phyloP scores from a whole-genome alignment of 306 rosid genomes.

The Sicyos edulis region DNA sequence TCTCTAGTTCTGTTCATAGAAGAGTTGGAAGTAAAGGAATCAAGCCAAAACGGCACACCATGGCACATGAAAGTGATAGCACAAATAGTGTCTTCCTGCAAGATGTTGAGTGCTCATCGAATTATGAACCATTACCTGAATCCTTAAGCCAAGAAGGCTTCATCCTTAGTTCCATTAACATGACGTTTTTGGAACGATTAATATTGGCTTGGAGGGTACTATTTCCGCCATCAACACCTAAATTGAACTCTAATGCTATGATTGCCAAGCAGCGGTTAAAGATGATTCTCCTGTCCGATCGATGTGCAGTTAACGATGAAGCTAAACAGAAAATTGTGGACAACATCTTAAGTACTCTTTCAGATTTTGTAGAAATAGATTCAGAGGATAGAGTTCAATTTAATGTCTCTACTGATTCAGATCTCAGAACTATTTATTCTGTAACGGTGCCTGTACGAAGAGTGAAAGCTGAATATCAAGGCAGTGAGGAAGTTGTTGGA shows the following conservation, averaged over 20 bases:
- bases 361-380: conserved; percentile 90
- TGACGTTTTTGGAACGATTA: conserved; percentile 74
- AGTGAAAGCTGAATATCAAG: conserved; percentile 80
- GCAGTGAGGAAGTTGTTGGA: conserved; percentile 46
- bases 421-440: conserved; percentile 81
- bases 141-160: conserved; percentile 54
- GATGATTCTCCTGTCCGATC: conserved; percentile 84
- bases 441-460: conserved; percentile 88
- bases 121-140: conserved; percentile 37
- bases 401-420: conserved; percentile 77
- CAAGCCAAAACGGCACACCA: conserved; percentile 9
- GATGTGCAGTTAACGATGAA: conserved; percentile 86
- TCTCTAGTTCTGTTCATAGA: not conserved
- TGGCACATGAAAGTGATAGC: conserved; percentile 35
- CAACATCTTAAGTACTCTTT: conserved; percentile 63
- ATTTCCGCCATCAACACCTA: conserved; percentile 57
- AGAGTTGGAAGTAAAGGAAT: conserved; percentile 7
- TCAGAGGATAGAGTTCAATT: conserved; percentile 85
- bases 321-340: conserved; percentile 73
- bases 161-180: conserved; percentile 70
- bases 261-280: conserved; percentile 91
- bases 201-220: conserved; percentile 75
- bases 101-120: conserved; percentile 31
- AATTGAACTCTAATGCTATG: conserved; percentile 63
- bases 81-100: conserved; percentile 39